Evolutionary conservation across 2,329 filamentous ascomycete species (phyloP).

Genomic region (Tolypocladium inflatum): DNA sequence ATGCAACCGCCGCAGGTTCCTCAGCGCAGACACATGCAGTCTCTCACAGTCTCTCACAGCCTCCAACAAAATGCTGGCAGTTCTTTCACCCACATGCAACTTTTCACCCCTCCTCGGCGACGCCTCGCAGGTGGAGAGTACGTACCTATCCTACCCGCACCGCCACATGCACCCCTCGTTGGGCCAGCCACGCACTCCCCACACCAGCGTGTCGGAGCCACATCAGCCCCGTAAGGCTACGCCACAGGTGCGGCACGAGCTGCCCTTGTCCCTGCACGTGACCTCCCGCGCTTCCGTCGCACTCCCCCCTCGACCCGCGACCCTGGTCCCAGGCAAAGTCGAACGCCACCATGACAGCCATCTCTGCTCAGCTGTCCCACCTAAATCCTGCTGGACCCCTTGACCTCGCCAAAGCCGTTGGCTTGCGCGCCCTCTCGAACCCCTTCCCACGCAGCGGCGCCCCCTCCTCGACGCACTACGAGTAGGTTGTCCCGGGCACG

Average conservation of each 20-base stretch:
- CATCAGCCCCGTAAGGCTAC: neutral
- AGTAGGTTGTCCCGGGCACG: too few relatives aligned
- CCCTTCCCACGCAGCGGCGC: neutral
- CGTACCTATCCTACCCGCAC: neutral
- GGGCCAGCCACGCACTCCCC: neutral
- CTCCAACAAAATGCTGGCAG: neutral
- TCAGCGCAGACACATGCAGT: neutral
- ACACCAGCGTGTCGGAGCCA: neutral
- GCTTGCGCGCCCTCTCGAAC: neutral
- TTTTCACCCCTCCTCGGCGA: neutral
- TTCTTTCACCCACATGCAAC: neutral
- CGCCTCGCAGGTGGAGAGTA: neutral
- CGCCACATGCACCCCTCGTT: constrained; percentile 12
- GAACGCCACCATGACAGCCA: neutral
- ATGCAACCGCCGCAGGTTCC: neutral
- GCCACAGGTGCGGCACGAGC: too few relatives aligned
- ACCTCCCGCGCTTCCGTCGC: neutral
- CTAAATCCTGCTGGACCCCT: neutral
- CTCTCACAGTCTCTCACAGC: neutral
- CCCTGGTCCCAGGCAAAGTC: neutral
- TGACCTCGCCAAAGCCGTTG: neutral
- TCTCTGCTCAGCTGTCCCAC: neutral
- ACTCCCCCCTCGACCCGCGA: neutral
- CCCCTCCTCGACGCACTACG: too few relatives aligned
- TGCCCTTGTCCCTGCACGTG: neutral